These are phyloP conservation scores for Chionographis japonica DNA, from an alignment of 106 monocot species.

Conservation along the genomic window DNA sequence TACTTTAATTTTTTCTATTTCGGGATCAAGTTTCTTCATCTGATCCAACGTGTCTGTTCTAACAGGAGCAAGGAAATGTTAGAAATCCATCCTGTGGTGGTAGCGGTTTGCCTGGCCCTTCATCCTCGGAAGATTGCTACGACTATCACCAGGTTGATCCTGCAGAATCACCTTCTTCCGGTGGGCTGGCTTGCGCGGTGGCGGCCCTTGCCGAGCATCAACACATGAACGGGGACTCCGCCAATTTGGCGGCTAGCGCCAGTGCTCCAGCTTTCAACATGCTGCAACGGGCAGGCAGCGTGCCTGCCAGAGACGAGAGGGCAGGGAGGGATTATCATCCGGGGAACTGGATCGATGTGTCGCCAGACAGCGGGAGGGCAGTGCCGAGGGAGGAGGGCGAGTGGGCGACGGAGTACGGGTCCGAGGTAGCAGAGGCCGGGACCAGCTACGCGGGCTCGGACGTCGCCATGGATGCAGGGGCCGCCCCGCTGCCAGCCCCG, in stretches of 20 bases:
- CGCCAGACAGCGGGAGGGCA: background rate
- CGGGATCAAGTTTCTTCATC: no score
- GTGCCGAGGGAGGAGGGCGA: conserved; percentile 12
- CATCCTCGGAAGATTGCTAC: conserved; percentile 13
- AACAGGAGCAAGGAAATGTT: conserved; percentile 38
- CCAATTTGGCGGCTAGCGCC: conserved; percentile 4
- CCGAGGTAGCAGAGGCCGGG: conserved; percentile 38
- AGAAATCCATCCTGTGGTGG: conserved; percentile 19
- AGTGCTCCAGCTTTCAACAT: conserved; percentile 12
- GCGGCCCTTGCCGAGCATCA: conserved; percentile 49
- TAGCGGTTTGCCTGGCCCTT: conserved; percentile 6
- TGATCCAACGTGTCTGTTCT: background rate
- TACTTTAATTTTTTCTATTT: no score
- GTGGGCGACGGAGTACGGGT: conserved; percentile 31
- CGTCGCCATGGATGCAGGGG: conserved; percentile 6
- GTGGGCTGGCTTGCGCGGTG: conserved; percentile 49
- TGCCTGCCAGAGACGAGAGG: conserved; percentile 15
- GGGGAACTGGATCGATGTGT: conserved; percentile 25
- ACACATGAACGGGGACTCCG: conserved; percentile 12
- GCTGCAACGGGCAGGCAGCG: conserved; percentile 14
- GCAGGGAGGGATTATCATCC: conserved; percentile 7
- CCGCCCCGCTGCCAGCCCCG: background rate
- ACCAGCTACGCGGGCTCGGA: conserved; percentile 34
- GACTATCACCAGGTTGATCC: background rate
- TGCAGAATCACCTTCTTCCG: conserved; percentile 23